Conservation (phyloP, 768 basidiomycete species). For the Daedalea quercina region DNA sequence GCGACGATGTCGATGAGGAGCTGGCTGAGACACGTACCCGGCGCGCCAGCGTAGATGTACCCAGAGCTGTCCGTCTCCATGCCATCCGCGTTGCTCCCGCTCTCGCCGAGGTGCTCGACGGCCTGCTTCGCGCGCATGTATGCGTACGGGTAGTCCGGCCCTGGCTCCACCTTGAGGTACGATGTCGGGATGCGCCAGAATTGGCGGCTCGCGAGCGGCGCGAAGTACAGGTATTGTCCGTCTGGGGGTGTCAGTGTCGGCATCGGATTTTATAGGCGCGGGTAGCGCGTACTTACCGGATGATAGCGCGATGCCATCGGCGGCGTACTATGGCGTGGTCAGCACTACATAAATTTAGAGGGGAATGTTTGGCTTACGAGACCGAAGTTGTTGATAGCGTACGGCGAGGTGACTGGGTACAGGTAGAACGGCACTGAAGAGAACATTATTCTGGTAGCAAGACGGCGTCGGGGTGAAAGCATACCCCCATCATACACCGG, state of each 20-base stretch:
- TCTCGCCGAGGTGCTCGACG: conserved; percentile 7
- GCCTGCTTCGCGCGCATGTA: conserved; percentile 9
- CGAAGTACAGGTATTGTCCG: conserved; percentile 9
- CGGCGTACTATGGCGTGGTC: conserved; percentile 8
- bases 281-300: too few species aligned
- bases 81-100: conserved; percentile 11
- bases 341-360: not conserved
- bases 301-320: conserved; percentile 14
- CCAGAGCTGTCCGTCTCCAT: conserved; percentile 12
- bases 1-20: too few species aligned
- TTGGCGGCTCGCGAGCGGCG: conserved; percentile 10
- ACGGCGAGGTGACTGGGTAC: conserved; percentile 6
- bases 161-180: conserved; percentile 10
- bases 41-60: conserved; percentile 9
- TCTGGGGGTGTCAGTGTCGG: too few species aligned
- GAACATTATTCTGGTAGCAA: too few species aligned
- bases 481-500: conserved; percentile 11
- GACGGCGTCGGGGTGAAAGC: too few species aligned
- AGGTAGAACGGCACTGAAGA: conserved; percentile 9
- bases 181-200: conserved; percentile 14
- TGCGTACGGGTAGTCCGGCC: conserved; percentile 5
- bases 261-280: too few species aligned
- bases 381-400: conserved; percentile 9
- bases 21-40: conserved; percentile 8
- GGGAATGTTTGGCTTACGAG: not conserved